Evolutionary conservation across 2,329 filamentous ascomycete species (phyloP), one percentile per base, ranked within the genome.

Genomic region (Colletotrichum sp.): DNA sequence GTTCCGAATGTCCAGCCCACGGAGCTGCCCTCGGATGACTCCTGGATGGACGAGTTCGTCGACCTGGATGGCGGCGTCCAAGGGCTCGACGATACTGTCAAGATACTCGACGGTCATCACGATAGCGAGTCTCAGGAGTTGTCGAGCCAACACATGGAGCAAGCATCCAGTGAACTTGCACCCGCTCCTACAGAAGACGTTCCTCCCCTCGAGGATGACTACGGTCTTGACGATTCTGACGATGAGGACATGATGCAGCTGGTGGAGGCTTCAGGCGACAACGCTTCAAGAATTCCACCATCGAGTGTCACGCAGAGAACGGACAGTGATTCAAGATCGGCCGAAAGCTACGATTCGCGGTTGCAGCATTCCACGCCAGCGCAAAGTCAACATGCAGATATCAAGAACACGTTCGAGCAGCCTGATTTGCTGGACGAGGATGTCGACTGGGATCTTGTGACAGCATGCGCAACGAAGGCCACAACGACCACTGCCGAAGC

Each of bases 401-500:
- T 13, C 4, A 52, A 32, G 7, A 9, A 9, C 15, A 5, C 6
- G 1, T 59, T n/a, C 24, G 21, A 3, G 21, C 59, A 75, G 24
- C 72, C 72, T 7, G 79, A 85, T 24, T 77, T 85, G 5, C 78
- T 88, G 9, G 82, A 84, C 30, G 81, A 86, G 15, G 85, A 86
- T 5, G 80, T 88, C 16, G 86, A 88, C 73, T 89, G 87, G 87
- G 79, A 84, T 55, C 65, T 77, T 6, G 80, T 88, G 24, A 72
- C 65, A n/a, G 26, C 39, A 15, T 71, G 7, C 7, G 36, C 26
- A 28, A 55, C 36, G 15, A n/a, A 18, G 7, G 34, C 24, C 65
- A 74, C 34, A 15, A 7, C 21, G 4, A 65, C 7, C 49, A 5
- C 36, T 16, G 21, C 24, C 3, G 21, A 24, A 8, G 15, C 15